Evolutionary conservation across 768 basidiomycete genomes (phyloP).

Genomic region (Pulveroboletus frians): DNA sequence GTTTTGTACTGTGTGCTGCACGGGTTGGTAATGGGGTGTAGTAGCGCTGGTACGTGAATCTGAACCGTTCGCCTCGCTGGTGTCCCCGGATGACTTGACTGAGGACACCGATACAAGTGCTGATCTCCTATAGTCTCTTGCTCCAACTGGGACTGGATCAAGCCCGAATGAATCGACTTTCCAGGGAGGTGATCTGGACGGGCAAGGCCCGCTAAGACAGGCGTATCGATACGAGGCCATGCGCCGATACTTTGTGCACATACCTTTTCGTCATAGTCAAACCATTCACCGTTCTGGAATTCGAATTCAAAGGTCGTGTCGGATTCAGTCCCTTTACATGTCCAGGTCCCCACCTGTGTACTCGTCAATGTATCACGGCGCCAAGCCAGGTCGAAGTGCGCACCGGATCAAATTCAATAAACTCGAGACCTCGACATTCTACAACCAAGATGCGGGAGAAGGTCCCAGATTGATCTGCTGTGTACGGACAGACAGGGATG

Average conservation of each 20-base stretch:
- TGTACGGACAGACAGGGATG: conserved; percentile 49
- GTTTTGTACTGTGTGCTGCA: conserved; percentile 23
- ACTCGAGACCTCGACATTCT: conserved; percentile 86
- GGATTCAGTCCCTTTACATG: conserved; percentile 56
- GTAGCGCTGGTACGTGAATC: conserved; percentile 32
- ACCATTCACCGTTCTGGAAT: conserved; percentile 53
- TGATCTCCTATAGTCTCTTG: too few species aligned
- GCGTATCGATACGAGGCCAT: not conserved
- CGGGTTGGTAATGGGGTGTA: conserved; percentile 25
- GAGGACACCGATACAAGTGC: not conserved
- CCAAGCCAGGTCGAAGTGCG: conserved; percentile 11
- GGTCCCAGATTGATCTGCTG: conserved; percentile 51
- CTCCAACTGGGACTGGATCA: conserved; percentile 19
- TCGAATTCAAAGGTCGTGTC: conserved; percentile 66
- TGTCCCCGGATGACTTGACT: not conserved
- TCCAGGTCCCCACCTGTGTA: conserved; percentile 67
- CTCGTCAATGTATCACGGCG: not conserved
- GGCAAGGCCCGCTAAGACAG: conserved; percentile 48
- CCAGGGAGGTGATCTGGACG: conserved; percentile 65
- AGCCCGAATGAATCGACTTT: conserved; percentile 65
- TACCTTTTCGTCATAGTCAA: conserved; percentile 90
- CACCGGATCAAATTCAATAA: conserved; percentile 75
- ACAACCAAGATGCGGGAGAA: conserved; percentile 63
- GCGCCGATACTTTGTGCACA: not conserved
- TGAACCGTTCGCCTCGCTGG: conserved; percentile 3